Conservation (phyloP, 805 yeast species). For the Hanseniaspora thailandica region DNA sequence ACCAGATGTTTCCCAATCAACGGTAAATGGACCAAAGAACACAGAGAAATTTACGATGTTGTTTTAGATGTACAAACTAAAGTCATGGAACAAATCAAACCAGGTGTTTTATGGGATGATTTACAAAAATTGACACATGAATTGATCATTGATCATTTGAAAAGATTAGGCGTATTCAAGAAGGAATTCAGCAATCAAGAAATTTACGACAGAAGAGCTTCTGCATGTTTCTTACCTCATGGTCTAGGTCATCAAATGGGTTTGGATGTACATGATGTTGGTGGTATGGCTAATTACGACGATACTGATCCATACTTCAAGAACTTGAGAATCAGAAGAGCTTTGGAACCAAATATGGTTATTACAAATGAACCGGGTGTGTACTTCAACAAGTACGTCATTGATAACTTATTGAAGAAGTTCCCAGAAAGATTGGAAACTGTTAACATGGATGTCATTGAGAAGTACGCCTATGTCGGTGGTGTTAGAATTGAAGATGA, state of each 20-base stretch:
- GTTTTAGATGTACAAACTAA: conserved; percentile 73
- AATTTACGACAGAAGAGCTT: conserved; percentile 54
- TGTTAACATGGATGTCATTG: conserved; percentile 54
- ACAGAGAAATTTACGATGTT: conserved; percentile 63
- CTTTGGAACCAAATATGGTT: conserved; percentile 63
- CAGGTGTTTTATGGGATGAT: conserved; percentile 79
- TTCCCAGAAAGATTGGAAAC: conserved; percentile 38
- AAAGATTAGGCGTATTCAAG: conserved; percentile 65
- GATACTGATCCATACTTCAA: conserved; percentile 68
- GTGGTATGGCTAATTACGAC: conserved; percentile 72
- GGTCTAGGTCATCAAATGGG: conserved; percentile 92
- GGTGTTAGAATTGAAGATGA: conserved; percentile 97
- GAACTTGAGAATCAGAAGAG: conserved; percentile 72
- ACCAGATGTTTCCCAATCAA: conserved; percentile 88
- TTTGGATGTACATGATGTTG: conserved; percentile 93
- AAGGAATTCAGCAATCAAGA: conserved; percentile 47
- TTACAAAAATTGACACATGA: conserved; percentile 71
- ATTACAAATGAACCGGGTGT: conserved; percentile 92
- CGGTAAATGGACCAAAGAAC: conserved; percentile 85
- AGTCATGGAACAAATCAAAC: conserved; percentile 61
- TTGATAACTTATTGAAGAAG: conserved; percentile 47
- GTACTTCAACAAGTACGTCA: conserved; percentile 74
- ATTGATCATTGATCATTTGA: conserved; percentile 58
- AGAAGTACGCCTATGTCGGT: conserved; percentile 79
- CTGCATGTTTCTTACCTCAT: conserved; percentile 83